Base-by-base conservation (phyloP, 129 eudicot genomes). In the Gnaphalium uliginosum region DNA sequence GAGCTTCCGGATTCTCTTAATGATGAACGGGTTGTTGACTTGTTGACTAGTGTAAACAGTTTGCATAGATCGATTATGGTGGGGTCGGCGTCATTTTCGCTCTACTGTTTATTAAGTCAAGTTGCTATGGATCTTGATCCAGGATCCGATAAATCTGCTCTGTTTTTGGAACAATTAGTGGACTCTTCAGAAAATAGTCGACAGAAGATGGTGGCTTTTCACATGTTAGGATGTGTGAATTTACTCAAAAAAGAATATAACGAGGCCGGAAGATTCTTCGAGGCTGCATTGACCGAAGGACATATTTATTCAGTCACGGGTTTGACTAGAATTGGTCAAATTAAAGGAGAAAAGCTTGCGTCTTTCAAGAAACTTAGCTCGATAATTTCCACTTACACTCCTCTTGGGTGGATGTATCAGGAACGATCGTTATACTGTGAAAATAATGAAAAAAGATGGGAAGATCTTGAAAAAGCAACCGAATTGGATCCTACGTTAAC, bases 341-440 rank as follows among this genome's bases (percentile, higher is more conserved):
- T 88, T 14, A 94, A 80, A 76, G 97, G 96, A 5, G 50, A 79
- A 29, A 90, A 74, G 53, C 46, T 23, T 39, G 69, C 85, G 79
- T 76, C 96, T 18, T 89, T 59, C 33, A 85, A 88, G 60, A 88
- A 90, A 79, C 84, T 94, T 50, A 85, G 82, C 61, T 79, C 89
- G 6, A 78, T 94, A 15, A 90, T 94, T 66, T 90, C 91, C 17
- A 82, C 86, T 58, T 71, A 25, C 24, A 79, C 82, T 10, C 93
- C 97, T 18, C 98, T 85, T 9, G 98, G 98, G 57, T 94, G 98
- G 98, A 94, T 94, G 98, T 79, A 85, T 65, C 98, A 94, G 76
- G 98, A 94, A 81, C 79, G 98, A 62, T 94, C 98, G 9, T 75
- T 90, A 50, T 94, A 90, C 51, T 80, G 87, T 43, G 93, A 90